phyloP scores from a whole-genome alignment of 148 eudicot genomes.

The Talinum fruticosum region DNA sequence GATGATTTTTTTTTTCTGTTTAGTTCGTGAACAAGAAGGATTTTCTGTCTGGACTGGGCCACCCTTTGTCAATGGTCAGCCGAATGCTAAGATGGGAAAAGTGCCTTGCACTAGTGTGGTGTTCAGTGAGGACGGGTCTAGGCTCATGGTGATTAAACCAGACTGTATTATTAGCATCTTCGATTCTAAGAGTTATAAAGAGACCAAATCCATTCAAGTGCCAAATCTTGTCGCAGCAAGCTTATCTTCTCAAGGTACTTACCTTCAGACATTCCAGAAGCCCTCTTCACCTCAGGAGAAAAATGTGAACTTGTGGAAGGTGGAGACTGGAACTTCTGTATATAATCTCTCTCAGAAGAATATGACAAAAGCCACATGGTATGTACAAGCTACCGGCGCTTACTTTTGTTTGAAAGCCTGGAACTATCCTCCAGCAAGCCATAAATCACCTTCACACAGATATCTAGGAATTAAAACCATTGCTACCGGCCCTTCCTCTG shows the following conservation, averaged over 20 bases:
- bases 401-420: not conserved
- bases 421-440: not conserved
- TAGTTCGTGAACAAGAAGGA: slow-evolving; percentile 76
- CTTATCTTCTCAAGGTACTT: slow-evolving; percentile 80
- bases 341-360: slow-evolving; percentile 64
- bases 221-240: slow-evolving; percentile 56
- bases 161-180: slow-evolving; percentile 53
- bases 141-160: slow-evolving; percentile 62
- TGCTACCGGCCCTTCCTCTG: not conserved
- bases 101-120: slow-evolving; percentile 56
- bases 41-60: slow-evolving; percentile 76
- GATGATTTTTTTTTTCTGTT: slow-evolving; percentile 18
- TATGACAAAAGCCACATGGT: slow-evolving; percentile 85
- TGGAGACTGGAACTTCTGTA: slow-evolving; percentile 61
- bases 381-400: slow-evolving; percentile 13
- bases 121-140: slow-evolving; percentile 84
- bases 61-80: slow-evolving; percentile 70
- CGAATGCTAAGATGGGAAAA: slow-evolving; percentile 54
- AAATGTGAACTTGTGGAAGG: slow-evolving; percentile 73
- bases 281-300: slow-evolving; percentile 64
- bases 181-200: slow-evolving; percentile 58
- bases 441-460: not conserved
- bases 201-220: slow-evolving; percentile 57
- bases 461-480: not conserved
- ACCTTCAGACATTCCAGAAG: slow-evolving; percentile 88